Conservation (phyloP, 148 eudicot species). For the Oxyria digyna region DNA sequence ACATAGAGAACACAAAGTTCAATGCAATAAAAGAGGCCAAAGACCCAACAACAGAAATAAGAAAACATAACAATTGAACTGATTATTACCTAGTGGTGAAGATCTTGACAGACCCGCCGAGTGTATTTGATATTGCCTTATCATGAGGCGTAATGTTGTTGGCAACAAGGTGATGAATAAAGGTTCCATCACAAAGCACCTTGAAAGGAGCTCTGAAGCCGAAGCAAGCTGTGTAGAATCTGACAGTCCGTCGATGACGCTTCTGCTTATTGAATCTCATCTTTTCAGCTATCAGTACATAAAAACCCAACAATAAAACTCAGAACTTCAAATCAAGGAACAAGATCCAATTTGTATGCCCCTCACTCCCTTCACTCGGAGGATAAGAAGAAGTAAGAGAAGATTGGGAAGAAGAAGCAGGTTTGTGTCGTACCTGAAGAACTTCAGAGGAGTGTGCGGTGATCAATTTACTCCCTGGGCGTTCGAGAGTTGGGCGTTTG, state of each 20-base stretch:
- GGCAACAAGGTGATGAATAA: slow-evolving; percentile 55
- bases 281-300: not conserved
- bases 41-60: not conserved
- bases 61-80: not conserved
- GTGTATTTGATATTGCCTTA: slow-evolving; percentile 34
- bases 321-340: not conserved
- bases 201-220: slow-evolving; percentile 85
- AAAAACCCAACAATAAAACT: not conserved
- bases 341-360: too few relatives aligned
- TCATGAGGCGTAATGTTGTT: slow-evolving; percentile 48
- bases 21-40: not conserved
- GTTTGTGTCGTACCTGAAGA: too few relatives aligned
- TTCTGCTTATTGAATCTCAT: slow-evolving; percentile 80
- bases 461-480: too few relatives aligned
- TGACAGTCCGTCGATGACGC: slow-evolving; percentile 61
- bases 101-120: slow-evolving; percentile 54
- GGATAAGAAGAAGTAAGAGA: too few relatives aligned
- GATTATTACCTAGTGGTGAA: slow-evolving; percentile 55
- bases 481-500: too few relatives aligned
- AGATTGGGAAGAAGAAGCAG: too few relatives aligned
- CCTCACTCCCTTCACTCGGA: too few relatives aligned
- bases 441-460: too few relatives aligned
- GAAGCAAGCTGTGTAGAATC: slow-evolving; percentile 62
- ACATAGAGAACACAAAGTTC: not conserved
- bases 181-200: slow-evolving; percentile 85